Evolutionary conservation across 2,329 filamentous ascomycete genomes (phyloP).

Genomic region (Triangularia verruculosa): DNA sequence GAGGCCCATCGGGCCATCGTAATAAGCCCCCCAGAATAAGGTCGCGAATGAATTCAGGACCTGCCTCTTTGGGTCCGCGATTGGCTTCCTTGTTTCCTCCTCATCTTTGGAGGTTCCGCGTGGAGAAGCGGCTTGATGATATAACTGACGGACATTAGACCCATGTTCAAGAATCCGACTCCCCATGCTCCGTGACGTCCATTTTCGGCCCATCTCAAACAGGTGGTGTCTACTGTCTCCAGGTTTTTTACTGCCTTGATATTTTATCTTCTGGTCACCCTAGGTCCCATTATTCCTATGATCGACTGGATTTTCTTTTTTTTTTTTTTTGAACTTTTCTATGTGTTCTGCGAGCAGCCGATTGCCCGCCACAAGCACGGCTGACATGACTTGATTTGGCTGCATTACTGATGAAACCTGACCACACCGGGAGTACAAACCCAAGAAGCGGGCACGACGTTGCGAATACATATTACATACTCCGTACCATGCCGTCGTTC

Average conservation of each 20-base stretch:
- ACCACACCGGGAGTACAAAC: neutral
- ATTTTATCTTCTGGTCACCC: neutral
- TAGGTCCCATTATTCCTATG: neutral
- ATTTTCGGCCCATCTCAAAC: neutral
- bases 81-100: conserved; percentile 12
- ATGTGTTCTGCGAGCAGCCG: neutral
- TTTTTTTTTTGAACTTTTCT: neutral
- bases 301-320: neutral
- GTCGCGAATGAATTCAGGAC: conserved; percentile 17
- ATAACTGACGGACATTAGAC: conserved; percentile 22
- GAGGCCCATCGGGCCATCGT: conserved; percentile 4
- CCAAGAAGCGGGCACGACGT: neutral
- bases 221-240: neutral
- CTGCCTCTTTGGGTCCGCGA: conserved; percentile 8
- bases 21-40: conserved; percentile 19
- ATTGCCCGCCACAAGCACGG: neutral
- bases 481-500: conserved; percentile 33
- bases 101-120: neutral
- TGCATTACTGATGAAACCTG: neutral
- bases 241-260: neutral
- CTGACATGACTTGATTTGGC: neutral
- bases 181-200: conserved; percentile 7
- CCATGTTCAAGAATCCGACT: neutral
- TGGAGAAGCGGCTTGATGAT: conserved; percentile 17
- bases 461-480: conserved; percentile 3